Conservation (phyloP, 2,329 filamentous ascomycete species). For the Alternaria conjuncta region DNA sequence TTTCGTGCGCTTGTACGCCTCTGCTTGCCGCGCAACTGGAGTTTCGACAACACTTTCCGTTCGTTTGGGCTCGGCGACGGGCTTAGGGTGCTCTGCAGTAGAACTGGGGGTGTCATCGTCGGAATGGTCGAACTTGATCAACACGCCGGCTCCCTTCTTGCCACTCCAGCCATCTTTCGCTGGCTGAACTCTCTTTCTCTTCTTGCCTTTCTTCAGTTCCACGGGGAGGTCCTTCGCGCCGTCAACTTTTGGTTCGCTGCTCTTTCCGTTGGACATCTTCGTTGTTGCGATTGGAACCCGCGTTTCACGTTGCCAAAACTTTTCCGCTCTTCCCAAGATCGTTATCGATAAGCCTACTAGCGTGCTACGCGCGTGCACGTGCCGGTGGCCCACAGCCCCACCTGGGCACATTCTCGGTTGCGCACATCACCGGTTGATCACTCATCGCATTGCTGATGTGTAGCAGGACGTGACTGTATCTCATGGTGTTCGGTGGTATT, state of each 20-base stretch:
- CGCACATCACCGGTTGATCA: background rate
- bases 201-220: conserved; percentile 35
- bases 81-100: background rate
- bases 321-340: conserved; percentile 20
- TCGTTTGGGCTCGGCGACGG: background rate
- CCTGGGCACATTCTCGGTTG: background rate
- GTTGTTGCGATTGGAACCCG: conserved; percentile 2
- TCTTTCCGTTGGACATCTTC: conserved; percentile 25
- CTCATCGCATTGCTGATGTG: background rate
- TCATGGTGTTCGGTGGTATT: background rate
- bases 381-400: conserved; percentile 2
- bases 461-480: background rate
- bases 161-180: conserved; percentile 7
- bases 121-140: conserved; percentile 23
- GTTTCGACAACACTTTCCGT: background rate
- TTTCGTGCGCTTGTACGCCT: conserved; percentile 5
- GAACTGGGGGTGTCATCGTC: conserved; percentile 5
- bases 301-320: conserved; percentile 12
- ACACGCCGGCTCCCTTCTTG: conserved; percentile 23
- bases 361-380: background rate
- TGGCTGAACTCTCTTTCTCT: conserved; percentile 39
- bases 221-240: background rate
- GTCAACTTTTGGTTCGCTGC: background rate
- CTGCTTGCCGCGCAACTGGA: background rate
- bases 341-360: conserved; percentile 34